Conservation (phyloP, 2,329 filamentous ascomycete species). For the Ceratocystiopsis sp. region DNA sequence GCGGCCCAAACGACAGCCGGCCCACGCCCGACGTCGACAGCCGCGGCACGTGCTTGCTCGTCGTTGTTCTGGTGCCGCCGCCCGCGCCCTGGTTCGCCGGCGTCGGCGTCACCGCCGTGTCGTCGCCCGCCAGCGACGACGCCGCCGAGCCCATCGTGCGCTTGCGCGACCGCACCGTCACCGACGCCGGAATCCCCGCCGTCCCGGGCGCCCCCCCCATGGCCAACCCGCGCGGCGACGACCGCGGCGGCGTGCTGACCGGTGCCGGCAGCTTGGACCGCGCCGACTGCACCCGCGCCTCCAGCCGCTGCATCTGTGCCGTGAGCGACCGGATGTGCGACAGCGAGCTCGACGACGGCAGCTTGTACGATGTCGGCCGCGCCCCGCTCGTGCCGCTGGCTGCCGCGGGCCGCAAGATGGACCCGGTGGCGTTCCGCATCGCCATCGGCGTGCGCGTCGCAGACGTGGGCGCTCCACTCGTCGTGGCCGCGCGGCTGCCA, state of each 20-base stretch:
- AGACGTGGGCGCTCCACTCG: constrained; percentile 20
- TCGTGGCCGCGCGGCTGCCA: constrained; percentile 23
- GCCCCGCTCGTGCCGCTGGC: constrained; percentile 28
- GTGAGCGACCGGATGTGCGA: constrained; percentile 88
- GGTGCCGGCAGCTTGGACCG: constrained; percentile 83
- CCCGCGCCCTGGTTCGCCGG: constrained; percentile 19
- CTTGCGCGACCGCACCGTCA: constrained; percentile 53
- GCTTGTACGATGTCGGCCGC: constrained; percentile 28
- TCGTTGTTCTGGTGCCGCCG: constrained; percentile 12
- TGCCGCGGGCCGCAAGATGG: constrained; percentile 10
- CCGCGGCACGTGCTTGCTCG: constrained; percentile 29
- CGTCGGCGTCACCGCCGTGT: constrained; percentile 30
- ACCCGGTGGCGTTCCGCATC: constrained; percentile 20
- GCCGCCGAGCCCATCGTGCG: constrained; percentile 41
- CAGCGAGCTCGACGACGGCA: constrained; percentile 52
- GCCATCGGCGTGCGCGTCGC: constrained; percentile 24
- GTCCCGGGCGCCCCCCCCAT: constrained; percentile 13
- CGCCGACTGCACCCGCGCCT: constrained; percentile 80
- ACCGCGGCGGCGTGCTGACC: constrained; percentile 56
- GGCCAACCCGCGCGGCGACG: constrained; percentile 48
- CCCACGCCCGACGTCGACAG: constrained; percentile 46
- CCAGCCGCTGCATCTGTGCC: constrained; percentile 91
- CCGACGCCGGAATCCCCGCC: constrained; percentile 21
- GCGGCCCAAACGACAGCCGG: constrained; percentile 44
- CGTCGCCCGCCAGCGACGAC: constrained; percentile 26